Conservation (phyloP, 2,329 filamentous ascomycete species). For the Tolypocladium album region DNA sequence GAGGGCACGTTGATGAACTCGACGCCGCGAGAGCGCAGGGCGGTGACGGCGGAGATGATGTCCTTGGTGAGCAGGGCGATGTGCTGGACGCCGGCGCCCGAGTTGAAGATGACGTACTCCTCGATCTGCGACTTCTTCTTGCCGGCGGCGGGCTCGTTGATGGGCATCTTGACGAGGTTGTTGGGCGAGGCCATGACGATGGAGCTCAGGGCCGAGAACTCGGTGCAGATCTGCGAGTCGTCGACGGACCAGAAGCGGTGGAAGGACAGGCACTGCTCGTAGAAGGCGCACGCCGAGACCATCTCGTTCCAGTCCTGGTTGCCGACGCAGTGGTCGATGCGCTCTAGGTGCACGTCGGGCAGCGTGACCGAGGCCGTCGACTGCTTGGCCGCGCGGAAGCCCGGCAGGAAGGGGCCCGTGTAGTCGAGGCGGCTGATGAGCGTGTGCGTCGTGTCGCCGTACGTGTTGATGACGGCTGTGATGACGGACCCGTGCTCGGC, state of each 20-base stretch:
- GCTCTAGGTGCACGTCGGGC: constrained; percentile 55
- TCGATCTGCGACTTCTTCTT: constrained; percentile 93
- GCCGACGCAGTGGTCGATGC: constrained; percentile 93
- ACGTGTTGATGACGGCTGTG: constrained; percentile 76
- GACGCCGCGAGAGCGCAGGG: constrained; percentile 75
- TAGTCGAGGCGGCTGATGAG: constrained; percentile 67
- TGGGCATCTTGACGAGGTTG: constrained; percentile 91
- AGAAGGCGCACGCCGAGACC: constrained; percentile 55
- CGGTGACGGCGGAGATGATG: constrained; percentile 67
- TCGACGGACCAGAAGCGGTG: constrained; percentile 97
- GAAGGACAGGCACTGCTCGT: constrained; percentile 83
- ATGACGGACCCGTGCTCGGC: constrained; percentile 55
- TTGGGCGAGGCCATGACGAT: constrained; percentile 85
- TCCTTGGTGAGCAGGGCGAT: constrained; percentile 76
- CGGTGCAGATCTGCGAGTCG: constrained; percentile 84
- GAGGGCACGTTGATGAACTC: constrained; percentile 85
- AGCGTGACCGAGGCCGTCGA: constrained; percentile 30
- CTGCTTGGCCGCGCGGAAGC: constrained; percentile 51
- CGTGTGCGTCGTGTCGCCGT: constrained; percentile 92
- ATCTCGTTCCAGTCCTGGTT: constrained; percentile 96
- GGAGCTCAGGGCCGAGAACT: constrained; percentile 79
- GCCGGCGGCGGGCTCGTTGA: constrained; percentile 87
- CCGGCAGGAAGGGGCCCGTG: constrained; percentile 69
- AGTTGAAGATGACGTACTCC: constrained; percentile 85
- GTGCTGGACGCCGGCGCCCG: constrained; percentile 84